phyloP scores from a whole-genome alignment of 2,329 filamentous ascomycete species.

The Chrysoporthe austroafricana region DNA sequence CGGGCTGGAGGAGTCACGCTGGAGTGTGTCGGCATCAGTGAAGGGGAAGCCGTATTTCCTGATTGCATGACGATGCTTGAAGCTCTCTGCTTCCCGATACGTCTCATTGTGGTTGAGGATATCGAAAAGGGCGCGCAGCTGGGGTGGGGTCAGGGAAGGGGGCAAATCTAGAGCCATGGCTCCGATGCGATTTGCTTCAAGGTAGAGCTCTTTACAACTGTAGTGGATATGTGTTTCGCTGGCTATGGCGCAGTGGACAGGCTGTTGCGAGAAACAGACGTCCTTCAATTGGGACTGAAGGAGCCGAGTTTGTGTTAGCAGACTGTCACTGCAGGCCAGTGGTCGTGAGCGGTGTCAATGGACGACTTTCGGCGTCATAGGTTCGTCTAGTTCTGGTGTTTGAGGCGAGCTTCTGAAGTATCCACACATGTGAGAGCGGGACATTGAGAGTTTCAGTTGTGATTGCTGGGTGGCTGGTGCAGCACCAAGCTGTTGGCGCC shows the following conservation, averaged over 20 bases:
- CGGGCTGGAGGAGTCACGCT: conserved; percentile 29
- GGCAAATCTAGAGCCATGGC: conserved; percentile 18
- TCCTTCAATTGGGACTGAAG: neutral
- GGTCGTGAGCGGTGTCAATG: neutral
- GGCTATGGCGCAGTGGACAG: neutral
- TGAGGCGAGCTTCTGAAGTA: neutral
- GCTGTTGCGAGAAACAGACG: no score
- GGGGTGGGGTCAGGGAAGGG: conserved; percentile 40
- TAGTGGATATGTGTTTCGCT: neutral
- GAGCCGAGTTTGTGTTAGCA: neutral
- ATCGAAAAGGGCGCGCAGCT: conserved; percentile 60
- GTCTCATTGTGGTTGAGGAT: conserved; percentile 64
- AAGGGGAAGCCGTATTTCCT: conserved; percentile 74
- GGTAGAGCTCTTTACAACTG: no score
- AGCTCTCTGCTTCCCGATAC: conserved; percentile 71
- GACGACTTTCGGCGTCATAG: neutral
- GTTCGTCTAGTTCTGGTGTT: neutral
- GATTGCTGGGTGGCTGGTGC: neutral
- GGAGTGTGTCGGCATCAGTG: conserved; percentile 17
- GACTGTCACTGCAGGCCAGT: conserved; percentile 3
- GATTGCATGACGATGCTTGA: conserved; percentile 68
- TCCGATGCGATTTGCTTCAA: neutral
- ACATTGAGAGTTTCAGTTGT: neutral
- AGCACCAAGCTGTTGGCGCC: neutral
- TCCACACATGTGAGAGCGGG: neutral